Base-by-base conservation (phyloP, 768 basidiomycete species). In the Jaapia argillacea region DNA sequence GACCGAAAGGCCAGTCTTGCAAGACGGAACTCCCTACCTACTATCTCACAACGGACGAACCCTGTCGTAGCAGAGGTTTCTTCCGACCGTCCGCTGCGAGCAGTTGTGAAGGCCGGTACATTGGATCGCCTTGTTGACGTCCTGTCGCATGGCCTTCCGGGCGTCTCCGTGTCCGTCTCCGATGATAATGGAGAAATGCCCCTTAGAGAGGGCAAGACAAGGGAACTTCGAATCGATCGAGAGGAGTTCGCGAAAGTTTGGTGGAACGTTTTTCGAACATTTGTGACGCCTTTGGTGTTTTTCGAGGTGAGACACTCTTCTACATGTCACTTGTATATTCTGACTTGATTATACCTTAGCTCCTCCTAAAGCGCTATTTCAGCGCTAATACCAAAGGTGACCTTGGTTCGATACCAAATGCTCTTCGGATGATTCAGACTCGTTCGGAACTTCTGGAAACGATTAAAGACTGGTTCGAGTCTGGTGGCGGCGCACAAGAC, bases 131-230 rank as follows among this genome's bases (percentile, higher is more conserved):
- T 91, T 1, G 81, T 90, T 6, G 76, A 79, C 33, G 72, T 88
- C 6, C 70, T 91, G 13, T 78, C 86, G 0, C 81, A 85, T 53
- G 88, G 88, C 3, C 64, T 90, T 16, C 77, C 77, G 39, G 79
- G 79, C 24, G 77, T 90, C 3, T 81, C 82, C 0, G 85, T 88
- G 0, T 81, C 83, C 0, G 82, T 87, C 3, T 77, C 88, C 0
- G 87, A 91, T 50, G 87, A 90, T 54, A 89, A 87, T 51, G 88
- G 88, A 0, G 85, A 90, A 58, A 86, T 84, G 66, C 78, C 85
- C 0, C 59, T 90, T 35, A 66, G 77, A 18, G 83, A 85, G 49
- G 78, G 79, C 2, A 83, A 77, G 64, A 83, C 82, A 0, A 67
- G 85, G 25, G 79, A 85, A 39, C 63, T 89, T 35, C 66, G 77